phyloP scores from a whole-genome alignment of 2,329 filamentous ascomycete genomes.

The Seiridium cupressi region DNA sequence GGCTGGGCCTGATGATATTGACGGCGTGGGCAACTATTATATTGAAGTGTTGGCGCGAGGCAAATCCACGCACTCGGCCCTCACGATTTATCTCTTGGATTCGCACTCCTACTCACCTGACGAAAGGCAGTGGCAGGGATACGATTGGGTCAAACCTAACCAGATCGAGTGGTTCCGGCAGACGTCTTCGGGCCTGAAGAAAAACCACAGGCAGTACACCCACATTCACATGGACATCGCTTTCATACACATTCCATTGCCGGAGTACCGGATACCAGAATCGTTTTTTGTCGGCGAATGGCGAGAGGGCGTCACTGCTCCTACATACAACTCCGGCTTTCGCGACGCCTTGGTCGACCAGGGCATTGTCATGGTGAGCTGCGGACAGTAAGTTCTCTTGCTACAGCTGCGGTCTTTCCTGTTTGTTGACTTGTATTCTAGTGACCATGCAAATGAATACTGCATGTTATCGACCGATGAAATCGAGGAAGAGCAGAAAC shows the following conservation, averaged over 20 bases:
- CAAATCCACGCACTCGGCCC: constrained; percentile 77
- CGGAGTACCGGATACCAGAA: constrained; percentile 71
- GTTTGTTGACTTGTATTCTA: constrained; percentile 26
- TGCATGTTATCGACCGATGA: constrained; percentile 66
- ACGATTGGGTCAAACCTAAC: constrained; percentile 93
- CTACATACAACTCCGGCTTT: constrained; percentile 88
- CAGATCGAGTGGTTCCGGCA: constrained; percentile 94
- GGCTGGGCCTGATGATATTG: constrained; percentile 78
- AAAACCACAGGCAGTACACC: constrained; percentile 78
- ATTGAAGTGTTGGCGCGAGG: constrained; percentile 84
- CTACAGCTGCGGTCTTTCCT: too few species aligned
- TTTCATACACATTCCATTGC: constrained; percentile 95
- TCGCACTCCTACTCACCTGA: constrained; percentile 91
- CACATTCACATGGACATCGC: constrained; percentile 94
- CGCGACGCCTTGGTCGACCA: constrained; percentile 84
- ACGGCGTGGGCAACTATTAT: constrained; percentile 92
- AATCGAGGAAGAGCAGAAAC: constrained; percentile 46
- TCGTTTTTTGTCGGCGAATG: constrained; percentile 67
- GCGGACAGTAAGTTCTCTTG: constrained; percentile 70
- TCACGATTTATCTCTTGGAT: constrained; percentile 94
- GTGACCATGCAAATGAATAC: constrained; percentile 96
- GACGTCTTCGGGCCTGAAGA: constrained; percentile 72
- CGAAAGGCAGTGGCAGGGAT: constrained; percentile 83
- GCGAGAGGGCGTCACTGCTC: constrained; percentile 83
- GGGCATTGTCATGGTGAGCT: constrained; percentile 82